Evolutionary conservation across 2,329 filamentous ascomycete genomes (phyloP), one percentile per base, ranked within the genome.

Genomic region (Canariomyces notabilis): DNA sequence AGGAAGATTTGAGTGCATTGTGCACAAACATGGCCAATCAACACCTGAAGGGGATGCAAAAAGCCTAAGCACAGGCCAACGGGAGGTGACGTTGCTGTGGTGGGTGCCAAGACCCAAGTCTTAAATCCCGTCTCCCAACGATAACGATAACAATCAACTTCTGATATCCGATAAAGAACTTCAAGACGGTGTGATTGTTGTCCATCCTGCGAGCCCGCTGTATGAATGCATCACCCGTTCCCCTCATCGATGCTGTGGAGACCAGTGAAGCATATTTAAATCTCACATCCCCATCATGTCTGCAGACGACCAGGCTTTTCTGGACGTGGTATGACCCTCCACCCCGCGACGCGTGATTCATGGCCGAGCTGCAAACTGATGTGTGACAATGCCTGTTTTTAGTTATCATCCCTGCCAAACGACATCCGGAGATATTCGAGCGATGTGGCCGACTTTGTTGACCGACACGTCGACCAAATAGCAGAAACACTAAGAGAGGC

Each of bases 361-460:
- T 14, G 16, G 7, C 37, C 38, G 16, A 8, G 11, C 23, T 8
- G n/a, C n/a, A n/a, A n/a, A 40, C 48, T 44, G 31, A 43, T 39
- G 20, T 20, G 31, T n/a, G n/a, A n/a, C n/a, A n/a, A n/a, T n/a
- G n/a, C n/a, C n/a, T n/a, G 15, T 3, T 20, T 1, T 31, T 15
- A 80, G 76, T 66, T 80, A 54, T 72, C 73, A 53, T 73, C 68
- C 54, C 65, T 79, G 46, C 70, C 74, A 50, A 67, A 79, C 67
- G 82, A 90, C 59, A 74, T 91, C 62, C 79, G 78, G 51, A 75
- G 74, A 53, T 89, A 89, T 65, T 83, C 85, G 14, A 73, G 76
- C 57, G 77, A 87, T 43, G 76, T 91, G 51, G 88, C 88, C 63
- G 84, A 89, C 54, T 85, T 83, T 56, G 80, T 95, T 63, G 88